A percentile compares a stretch with the other conserved stretches of the same genome.
These are phyloP conservation scores for Canna indica DNA, from an alignment of 176 grass and related monocot species.

Conservation along the genomic window DNA sequence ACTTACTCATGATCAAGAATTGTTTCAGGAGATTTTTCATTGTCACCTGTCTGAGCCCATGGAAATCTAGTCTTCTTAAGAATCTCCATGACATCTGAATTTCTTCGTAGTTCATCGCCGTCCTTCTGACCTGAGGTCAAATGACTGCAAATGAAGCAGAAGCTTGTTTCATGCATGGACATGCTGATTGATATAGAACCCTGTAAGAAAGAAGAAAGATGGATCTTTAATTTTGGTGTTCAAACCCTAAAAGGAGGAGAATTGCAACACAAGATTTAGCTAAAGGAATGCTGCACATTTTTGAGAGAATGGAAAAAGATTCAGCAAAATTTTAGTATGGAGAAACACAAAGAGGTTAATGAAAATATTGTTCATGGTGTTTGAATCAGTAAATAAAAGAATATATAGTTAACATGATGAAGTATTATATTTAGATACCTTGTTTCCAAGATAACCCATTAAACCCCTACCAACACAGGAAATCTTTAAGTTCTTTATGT, in stretches of 20 bases:
- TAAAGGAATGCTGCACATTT: neutral
- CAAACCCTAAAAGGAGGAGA: neutral
- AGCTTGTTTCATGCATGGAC: slow-evolving; percentile 84
- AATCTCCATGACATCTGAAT: slow-evolving; percentile 79
- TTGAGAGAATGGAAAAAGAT: neutral
- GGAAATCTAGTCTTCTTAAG: slow-evolving; percentile 85
- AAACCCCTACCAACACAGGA: slow-evolving; percentile 93
- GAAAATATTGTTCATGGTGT: neutral
- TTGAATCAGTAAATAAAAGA: neutral
- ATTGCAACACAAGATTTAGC: neutral
- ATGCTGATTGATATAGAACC: slow-evolving; percentile 96
- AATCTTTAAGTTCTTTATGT: slow-evolving; percentile 86
- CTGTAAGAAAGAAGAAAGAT: slow-evolving; percentile 21
- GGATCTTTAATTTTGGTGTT: neutral
- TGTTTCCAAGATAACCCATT: slow-evolving; percentile 95
- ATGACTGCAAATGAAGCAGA: slow-evolving; percentile 91
- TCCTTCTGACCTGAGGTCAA: slow-evolving; percentile 90
- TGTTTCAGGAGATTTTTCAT: slow-evolving; percentile 56
- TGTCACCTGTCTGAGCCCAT: slow-evolving; percentile 37
- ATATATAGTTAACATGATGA: neutral
- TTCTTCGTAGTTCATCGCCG: slow-evolving; percentile 71
- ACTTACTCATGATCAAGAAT: slow-evolving; percentile 89
- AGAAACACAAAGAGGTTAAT: neutral
- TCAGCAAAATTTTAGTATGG: neutral
- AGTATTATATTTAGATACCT: slow-evolving; percentile 32